Percentiles rank a stretch among this genome's conserved stretches.
phyloP scores from a whole-genome alignment of 2,329 filamentous ascomycete species.

The Ceratocystis ficicola region DNA sequence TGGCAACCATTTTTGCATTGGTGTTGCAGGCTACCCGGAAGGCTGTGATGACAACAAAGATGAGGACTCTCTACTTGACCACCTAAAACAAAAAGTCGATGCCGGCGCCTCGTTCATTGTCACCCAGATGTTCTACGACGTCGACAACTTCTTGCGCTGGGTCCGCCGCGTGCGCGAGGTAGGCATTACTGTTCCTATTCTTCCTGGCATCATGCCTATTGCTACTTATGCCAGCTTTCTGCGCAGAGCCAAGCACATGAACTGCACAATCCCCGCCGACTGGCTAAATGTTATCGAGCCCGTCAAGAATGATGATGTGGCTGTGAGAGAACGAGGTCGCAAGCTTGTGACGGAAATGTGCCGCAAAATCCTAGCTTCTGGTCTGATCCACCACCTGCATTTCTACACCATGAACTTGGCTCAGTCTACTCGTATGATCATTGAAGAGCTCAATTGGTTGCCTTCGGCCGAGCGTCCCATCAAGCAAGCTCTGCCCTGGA shows the following conservation, averaged over 20 bases:
- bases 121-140: conserved; percentile 99
- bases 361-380: conserved; percentile 66
- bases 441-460: conserved; percentile 76
- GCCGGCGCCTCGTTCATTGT: conserved; percentile 88
- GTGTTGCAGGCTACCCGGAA: conserved; percentile 92
- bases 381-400: conserved; percentile 69
- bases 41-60: conserved; percentile 88
- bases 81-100: conserved; percentile 95
- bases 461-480: conserved; percentile 66
- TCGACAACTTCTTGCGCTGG: conserved; percentile 88
- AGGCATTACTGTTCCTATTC: conserved; percentile 72
- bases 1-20: conserved; percentile 74
- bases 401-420: conserved; percentile 99
- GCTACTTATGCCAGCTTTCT: conserved; percentile 90
- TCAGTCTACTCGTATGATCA: conserved; percentile 82
- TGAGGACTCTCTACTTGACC: conserved; percentile 71
- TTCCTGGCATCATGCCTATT: conserved; percentile 79
- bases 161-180: conserved; percentile 71
- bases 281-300: conserved; percentile 79
- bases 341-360: conserved; percentile 82
- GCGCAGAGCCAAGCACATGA: conserved; percentile 80
- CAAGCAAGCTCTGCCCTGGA: conserved; percentile 89
- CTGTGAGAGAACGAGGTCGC: conserved; percentile 81
- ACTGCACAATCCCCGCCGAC: conserved; percentile 64
- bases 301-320: conserved; percentile 91